These are phyloP conservation scores for Schrenkiella parvula DNA, from an alignment of 345 rosid genomes.

Conservation along the genomic window DNA sequence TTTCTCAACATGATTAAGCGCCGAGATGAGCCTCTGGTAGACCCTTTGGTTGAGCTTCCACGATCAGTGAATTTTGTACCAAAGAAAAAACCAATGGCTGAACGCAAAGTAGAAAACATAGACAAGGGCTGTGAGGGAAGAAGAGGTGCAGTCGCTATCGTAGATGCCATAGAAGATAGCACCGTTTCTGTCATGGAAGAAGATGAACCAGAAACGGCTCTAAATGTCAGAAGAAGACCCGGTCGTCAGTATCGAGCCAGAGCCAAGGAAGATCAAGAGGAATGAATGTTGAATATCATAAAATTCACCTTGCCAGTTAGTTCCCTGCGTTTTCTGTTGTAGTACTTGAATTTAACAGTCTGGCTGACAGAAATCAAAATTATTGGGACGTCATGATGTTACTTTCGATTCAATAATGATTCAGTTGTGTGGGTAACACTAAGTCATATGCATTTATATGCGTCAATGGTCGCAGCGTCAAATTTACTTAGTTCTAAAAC, in stretches of 20 bases:
- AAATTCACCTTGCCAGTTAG: neutral
- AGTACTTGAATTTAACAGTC: neutral
- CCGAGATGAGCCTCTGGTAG: constrained; percentile 30
- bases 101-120: constrained; percentile 7
- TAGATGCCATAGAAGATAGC: constrained; percentile 33
- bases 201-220: constrained; percentile 48
- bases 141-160: constrained; percentile 45
- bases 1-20: constrained; percentile 44
- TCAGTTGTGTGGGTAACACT: neutral
- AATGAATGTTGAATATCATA: constrained; percentile 12
- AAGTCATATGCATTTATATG: neutral
- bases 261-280: constrained; percentile 39
- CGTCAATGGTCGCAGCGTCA: neutral
- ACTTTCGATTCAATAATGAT: neutral
- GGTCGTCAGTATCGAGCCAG: constrained; percentile 59
- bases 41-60: constrained; percentile 44
- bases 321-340: neutral
- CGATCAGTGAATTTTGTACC: constrained; percentile 64
- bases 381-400: neutral
- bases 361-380: neutral
- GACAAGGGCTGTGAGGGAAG: constrained; percentile 27
- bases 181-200: constrained; percentile 63
- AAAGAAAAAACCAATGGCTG: constrained; percentile 42
- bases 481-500: neutral
- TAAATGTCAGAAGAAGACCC: constrained; percentile 23